Evolutionary conservation across 768 basidiomycete genomes (phyloP), one percentile per base, ranked within the genome.

Genomic region (Kwoniella sp.): DNA sequence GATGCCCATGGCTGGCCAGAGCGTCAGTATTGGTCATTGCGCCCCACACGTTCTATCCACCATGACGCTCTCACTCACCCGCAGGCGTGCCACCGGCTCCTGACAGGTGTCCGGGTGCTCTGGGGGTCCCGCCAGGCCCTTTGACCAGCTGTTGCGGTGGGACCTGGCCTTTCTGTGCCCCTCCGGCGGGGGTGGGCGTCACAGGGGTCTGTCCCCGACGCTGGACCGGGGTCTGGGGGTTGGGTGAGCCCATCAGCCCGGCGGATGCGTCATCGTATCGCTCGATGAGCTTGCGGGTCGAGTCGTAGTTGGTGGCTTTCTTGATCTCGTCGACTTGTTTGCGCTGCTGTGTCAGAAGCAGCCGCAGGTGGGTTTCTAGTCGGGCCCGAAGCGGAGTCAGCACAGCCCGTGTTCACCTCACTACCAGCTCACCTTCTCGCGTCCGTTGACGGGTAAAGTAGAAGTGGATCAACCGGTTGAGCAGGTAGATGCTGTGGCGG

Each of bases 271-370:
- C 87, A 58, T 93, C 93, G 64, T 95, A 96, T 51, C 84, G 83
- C 70, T 93, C 89, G 15, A 99, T 78, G 38, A 99, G 79, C 62
- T 86, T 88, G 46, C 87, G 84, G 25, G 91, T 99, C 10, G 82
- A 83, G 70, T 99, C 89, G 74, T 88, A 99, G 62, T 96, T 93
- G 1, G 92, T 96, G 72, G 88, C 90, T 78, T 90, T 89, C 80
- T 99, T 99, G 61, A 98, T 88, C 62, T 95, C 92, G 58, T 93
- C 90, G 31, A 99, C 81, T 67, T 88, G 90, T 20, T 80, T 79
- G 17, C 88, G 84, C 57, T 92, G 89, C 65, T 85, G 78, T 66
- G 84, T 85, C 67, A 86, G 79, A 3, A 91, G 77, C 1, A 74
- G 73, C 50, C 85, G 84, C 15, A 98, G 79, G 2, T 83, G 83